Base-by-base conservation (phyloP, 2,329 filamentous ascomycete genomes). In the Penicillium sp. region DNA sequence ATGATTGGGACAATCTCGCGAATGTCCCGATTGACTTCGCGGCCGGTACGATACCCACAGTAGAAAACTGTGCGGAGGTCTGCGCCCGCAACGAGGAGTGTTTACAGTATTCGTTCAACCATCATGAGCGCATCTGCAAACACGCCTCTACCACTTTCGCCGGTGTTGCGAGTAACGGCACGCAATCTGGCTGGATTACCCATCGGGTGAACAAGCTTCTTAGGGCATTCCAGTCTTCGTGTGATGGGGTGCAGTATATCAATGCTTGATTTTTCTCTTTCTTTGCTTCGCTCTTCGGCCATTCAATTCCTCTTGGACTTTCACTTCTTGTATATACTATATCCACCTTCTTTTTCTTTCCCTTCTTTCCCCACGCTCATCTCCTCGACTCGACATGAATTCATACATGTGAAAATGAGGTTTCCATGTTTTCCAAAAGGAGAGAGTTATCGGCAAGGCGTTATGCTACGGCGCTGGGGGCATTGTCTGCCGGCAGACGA, bases 1-100 rank as follows among this genome's bases (percentile, higher is more conserved):
- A 54, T 2, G 53, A 60, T 12, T 65, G 63, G 63, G 61, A 65
- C 37, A 65, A 64, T 34, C 47, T 54, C 22, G 58, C 57, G 8
- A 49, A 38, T 2, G 48, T 50, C 11, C 46, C 57, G 9, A 53
- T 56, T 19, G 48, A 59, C 31, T 59, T 59, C 25, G 56, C 57
- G 1, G 43, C 50, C 6, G 52, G 46, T 28, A 53, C 50, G 13
- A 50, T 42, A 4, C 48, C 52, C 9, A 55, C 48, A 9, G 41
- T 46, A 1, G 55, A 58, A 9, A 55, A 50, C n/a, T 65, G 63
- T 40, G 55, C 54, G 4, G 53, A 54, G n/a, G 55, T 56, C 10
- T 66, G 63, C 25, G 46, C 48, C 18, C 47, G 54, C 34, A 60
- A 63, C 13, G 30, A 44, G 1, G 56, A 60, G 10, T 66, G 62